phyloP scores from a whole-genome alignment of 2,329 filamentous ascomycete species.

The Zalaria obscura region DNA sequence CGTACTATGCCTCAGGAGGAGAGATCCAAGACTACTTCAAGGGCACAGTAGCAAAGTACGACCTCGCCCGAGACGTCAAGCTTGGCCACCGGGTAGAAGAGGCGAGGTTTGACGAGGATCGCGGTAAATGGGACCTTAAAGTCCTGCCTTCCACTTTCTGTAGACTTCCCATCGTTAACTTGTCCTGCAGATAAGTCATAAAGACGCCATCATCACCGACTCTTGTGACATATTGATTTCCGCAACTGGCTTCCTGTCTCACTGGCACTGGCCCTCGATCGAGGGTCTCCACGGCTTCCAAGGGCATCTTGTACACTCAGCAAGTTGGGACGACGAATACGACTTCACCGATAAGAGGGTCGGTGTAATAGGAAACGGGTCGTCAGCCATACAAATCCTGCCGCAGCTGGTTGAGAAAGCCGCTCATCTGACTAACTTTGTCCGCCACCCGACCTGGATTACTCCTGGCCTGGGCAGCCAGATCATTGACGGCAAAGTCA shows the following conservation, averaged over 20 bases:
- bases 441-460: constrained; percentile 15
- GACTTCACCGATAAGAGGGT: constrained; percentile 17
- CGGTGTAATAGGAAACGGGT: constrained; percentile 20
- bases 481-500: constrained; percentile 14
- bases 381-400: constrained; percentile 25
- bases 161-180: background rate
- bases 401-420: constrained; percentile 20
- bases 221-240: constrained; percentile 23
- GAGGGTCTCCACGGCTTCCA: constrained; percentile 20
- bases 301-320: constrained; percentile 21
- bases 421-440: constrained; percentile 12
- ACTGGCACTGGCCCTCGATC: constrained; percentile 21
- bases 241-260: constrained; percentile 11
- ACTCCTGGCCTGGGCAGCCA: constrained; percentile 4
- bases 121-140: constrained; percentile 23
- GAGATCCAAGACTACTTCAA: constrained; percentile 31
- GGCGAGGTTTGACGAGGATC: constrained; percentile 23
- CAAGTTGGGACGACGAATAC: constrained; percentile 16
- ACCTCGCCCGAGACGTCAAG: constrained; percentile 23
- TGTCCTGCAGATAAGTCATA: constrained; percentile 3
- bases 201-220: constrained; percentile 13
- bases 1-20: constrained; percentile 23
- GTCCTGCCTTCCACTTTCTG: constrained; percentile 9
- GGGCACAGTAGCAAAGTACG: constrained; percentile 22
- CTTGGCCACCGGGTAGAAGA: constrained; percentile 22